Evolutionary conservation across 2,329 filamentous ascomycete genomes (phyloP).

Genomic region (Neonectria faginata): DNA sequence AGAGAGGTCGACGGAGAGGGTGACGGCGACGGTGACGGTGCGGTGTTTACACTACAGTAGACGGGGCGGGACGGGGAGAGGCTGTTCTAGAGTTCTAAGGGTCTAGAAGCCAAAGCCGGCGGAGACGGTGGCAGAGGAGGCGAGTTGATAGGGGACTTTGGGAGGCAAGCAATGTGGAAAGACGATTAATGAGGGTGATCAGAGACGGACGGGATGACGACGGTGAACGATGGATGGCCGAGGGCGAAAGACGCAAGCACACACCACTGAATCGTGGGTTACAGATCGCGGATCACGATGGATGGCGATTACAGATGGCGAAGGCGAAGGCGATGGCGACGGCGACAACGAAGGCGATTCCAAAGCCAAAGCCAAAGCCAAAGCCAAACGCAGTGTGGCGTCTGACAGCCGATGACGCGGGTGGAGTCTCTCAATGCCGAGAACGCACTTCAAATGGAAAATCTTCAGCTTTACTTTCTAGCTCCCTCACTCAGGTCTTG

Average conservation of each 20-base stretch:
- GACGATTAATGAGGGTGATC: background rate
- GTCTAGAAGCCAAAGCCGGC: background rate
- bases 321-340: constrained; percentile 24
- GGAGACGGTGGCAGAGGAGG: background rate
- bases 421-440: constrained; percentile 31
- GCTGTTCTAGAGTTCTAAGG: background rate
- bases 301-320: constrained; percentile 19
- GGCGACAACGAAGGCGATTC: constrained; percentile 25
- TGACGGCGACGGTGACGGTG: background rate
- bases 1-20: background rate
- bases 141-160: background rate
- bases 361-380: background rate
- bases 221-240: background rate
- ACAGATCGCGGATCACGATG: background rate
- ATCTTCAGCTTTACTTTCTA: constrained; percentile 3
- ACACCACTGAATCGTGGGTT: background rate
- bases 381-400: constrained; percentile 29
- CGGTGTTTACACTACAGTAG: background rate
- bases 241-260: background rate
- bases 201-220: background rate
- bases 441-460: constrained; percentile 9
- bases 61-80: background rate
- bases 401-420: constrained; percentile 40
- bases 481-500: background rate
- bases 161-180: background rate